Evolutionary conservation across 169 alveolate species (phyloP).

Genomic region (Eimeria tenella): DNA sequence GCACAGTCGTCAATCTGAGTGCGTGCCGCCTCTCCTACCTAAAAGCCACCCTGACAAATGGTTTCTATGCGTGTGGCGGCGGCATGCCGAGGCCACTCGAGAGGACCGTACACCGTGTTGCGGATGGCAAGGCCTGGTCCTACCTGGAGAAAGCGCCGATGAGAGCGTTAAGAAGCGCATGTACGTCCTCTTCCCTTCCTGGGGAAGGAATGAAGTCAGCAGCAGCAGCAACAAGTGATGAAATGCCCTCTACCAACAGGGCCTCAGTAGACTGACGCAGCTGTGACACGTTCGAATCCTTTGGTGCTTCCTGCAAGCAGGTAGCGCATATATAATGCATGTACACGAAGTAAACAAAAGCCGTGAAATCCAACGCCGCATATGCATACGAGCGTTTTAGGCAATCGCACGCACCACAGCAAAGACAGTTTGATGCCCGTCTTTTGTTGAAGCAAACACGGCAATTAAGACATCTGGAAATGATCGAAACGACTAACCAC

Average conservation of each 20-base stretch:
- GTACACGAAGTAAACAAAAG: neutral
- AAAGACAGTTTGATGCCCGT: neutral
- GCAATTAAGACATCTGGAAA: too few species aligned
- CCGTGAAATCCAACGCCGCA: too few species aligned
- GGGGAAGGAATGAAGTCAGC: conserved; percentile 51
- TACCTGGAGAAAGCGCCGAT: conserved; percentile 63
- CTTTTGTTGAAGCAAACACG: too few species aligned
- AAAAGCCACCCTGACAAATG: too few species aligned
- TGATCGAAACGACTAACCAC: neutral
- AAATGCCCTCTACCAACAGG: conserved; percentile 55
- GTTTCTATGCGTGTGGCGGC: too few species aligned
- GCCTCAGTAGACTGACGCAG: conserved; percentile 64
- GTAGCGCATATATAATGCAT: neutral
- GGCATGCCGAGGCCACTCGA: neutral
- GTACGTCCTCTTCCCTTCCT: conserved; percentile 55
- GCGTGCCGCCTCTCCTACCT: too few species aligned
- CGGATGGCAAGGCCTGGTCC: neutral
- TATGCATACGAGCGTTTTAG: neutral
- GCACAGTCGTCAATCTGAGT: too few species aligned
- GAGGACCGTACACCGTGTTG: neutral
- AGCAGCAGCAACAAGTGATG: conserved; percentile 69
- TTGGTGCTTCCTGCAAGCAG: conserved; percentile 38
- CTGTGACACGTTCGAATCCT: conserved; percentile 44
- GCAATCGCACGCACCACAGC: neutral
- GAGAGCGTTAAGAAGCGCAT: conserved; percentile 57